Evolutionary conservation across 2,329 filamentous ascomycete species (phyloP), one percentile per base, ranked within the genome.

Genomic region (Fusarium piperis): DNA sequence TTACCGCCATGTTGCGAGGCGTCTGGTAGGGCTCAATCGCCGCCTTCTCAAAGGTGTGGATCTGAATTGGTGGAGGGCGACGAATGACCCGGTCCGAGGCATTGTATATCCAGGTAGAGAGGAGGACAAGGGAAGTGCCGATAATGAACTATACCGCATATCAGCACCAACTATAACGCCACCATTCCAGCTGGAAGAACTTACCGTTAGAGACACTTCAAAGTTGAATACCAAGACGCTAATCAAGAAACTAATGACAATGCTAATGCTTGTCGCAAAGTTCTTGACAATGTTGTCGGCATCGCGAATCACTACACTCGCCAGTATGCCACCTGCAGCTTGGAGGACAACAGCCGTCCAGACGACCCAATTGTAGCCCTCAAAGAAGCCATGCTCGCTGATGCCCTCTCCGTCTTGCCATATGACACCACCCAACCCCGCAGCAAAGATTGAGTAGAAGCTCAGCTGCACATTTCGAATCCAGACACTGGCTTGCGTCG

Each of bases 401-500:
- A 99, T 94, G 41, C 93, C 91, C 67, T 91, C 89, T 28, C 95
- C 96, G 74, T 99, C 96, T 71, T 94, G 93, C 83, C 93, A 93
- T 3, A 97, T 83, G 7, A 98, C 92, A 2, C 95, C 96, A 59
- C 97, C 87, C 64, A 98, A 90, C 1, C 98, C 85, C 1, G 95
- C 93, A 0, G 95, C 94, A 76, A 98, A 95, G 2, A 98, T 85
- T 1, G 95, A 97, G 83, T 97, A 99, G 78, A 98, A 93, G 1
- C 94, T 95, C 26, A 99, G 85, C 81, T 99, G 96, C 52, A 98
- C 92, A 79, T 98, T 99, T 68, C 96, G 91, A 46, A 96, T 91
- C 96, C 96, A 99, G 15, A 98, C 87, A 1, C 94, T 95, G 7
- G 91, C 91, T 53, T 90, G 88, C 2, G 88, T 87, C 0, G 89